Evolutionary conservation across 2,329 filamentous ascomycete species (phyloP).

Genomic region (Pezicula radicicola): DNA sequence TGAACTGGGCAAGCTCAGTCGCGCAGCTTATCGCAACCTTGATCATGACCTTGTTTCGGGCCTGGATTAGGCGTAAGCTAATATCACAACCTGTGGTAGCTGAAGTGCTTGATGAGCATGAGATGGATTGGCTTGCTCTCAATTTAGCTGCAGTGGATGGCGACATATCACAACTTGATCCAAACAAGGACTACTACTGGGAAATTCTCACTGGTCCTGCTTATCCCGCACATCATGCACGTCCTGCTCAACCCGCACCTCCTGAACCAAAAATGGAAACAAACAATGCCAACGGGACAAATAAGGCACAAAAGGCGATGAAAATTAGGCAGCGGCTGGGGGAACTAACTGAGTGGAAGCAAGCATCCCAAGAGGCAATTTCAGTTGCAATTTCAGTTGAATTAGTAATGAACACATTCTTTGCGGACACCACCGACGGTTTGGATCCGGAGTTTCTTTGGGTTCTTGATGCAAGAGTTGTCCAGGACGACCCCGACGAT

Average conservation of each 20-base stretch:
- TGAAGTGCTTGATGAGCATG: neutral
- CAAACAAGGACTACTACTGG: too few relatives aligned
- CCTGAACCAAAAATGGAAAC: neutral
- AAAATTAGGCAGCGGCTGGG: too few relatives aligned
- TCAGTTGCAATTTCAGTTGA: too few relatives aligned
- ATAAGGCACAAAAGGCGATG: too few relatives aligned
- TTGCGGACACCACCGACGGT: too few relatives aligned
- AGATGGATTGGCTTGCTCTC: neutral
- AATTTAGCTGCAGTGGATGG: neutral
- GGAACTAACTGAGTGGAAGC: too few relatives aligned
- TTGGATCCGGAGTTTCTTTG: too few relatives aligned
- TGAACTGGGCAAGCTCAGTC: neutral
- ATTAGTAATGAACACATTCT: too few relatives aligned
- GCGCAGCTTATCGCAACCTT: neutral
- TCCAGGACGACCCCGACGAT: too few relatives aligned
- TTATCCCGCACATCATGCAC: neutral
- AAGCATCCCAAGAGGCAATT: too few relatives aligned
- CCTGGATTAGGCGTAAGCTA: neutral
- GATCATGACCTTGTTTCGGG: neutral
- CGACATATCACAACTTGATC: too few relatives aligned
- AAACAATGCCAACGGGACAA: neutral
- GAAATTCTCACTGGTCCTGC: neutral
- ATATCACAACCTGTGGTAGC: neutral
- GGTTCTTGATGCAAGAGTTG: too few relatives aligned
- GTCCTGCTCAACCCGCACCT: neutral